A percentile compares a stretch with the other conserved stretches of the same genome.
Evolutionary conservation across 306 rosid genomes (phyloP).

Genomic region (Quercus rubra): DNA sequence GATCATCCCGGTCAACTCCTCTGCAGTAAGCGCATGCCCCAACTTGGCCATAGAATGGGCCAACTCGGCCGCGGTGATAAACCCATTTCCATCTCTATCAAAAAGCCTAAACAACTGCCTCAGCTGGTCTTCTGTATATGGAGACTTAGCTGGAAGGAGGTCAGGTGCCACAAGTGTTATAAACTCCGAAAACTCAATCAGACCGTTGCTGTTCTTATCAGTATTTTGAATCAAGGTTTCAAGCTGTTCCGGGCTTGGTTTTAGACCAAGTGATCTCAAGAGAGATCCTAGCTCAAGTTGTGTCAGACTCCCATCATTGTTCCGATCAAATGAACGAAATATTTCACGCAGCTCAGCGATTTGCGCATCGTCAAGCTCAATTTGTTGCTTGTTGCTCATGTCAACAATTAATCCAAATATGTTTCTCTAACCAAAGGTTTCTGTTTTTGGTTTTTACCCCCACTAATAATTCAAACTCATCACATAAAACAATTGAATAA

Average conservation of each 20-base stretch:
- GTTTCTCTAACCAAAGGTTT: background rate
- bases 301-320: constrained; percentile 87
- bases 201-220: constrained; percentile 75
- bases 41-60: constrained; percentile 92
- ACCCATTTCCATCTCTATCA: constrained; percentile 86
- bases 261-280: constrained; percentile 75
- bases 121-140: constrained; percentile 79
- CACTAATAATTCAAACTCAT: no score
- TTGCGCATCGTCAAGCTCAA: constrained; percentile 74
- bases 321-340: constrained; percentile 81
- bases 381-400: constrained; percentile 61
- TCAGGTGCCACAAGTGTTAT: constrained; percentile 74
- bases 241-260: constrained; percentile 77
- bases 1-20: constrained; percentile 90
- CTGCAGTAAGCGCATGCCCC: constrained; percentile 80
- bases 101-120: constrained; percentile 62
- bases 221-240: constrained; percentile 68
- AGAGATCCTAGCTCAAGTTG: constrained; percentile 83
- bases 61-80: constrained; percentile 83
- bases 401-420: background rate
- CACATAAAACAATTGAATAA: background rate
- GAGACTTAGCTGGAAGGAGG: constrained; percentile 67
- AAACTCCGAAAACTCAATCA: constrained; percentile 80
- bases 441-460: background rate
- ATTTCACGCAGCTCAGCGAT: constrained; percentile 74